Base-by-base conservation (phyloP, 2,329 filamentous ascomycete genomes). In the Fusarium anthophilum region DNA sequence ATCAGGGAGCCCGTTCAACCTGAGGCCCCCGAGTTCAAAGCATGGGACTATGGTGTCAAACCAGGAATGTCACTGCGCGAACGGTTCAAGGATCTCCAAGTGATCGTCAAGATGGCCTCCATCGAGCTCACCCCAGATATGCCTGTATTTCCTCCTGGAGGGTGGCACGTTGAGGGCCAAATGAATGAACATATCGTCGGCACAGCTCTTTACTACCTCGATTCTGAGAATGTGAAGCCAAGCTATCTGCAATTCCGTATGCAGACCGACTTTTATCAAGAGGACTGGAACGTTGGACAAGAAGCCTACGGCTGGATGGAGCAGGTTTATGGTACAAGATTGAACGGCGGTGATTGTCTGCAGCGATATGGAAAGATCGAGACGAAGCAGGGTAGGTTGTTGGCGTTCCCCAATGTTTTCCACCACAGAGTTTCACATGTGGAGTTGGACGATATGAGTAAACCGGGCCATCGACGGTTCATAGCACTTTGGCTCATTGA, bases 41-140 rank as follows among this genome's bases (percentile, higher is more conserved):
- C 5, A 76, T 92, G 8, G 59, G 26, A 72, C 2, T 78, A 78
- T 18, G 69, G 63, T 7, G 44, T 44, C 5, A 53, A 74, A 7
- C 63, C 68, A 0, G 72, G 55, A 2, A 7, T 17, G 8, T 69
- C 67, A 4, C 14, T 78, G 1, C 47, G 61, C 1, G 70, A 73
- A 0, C 57, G 61, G 0, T 77, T 74, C 28, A 26, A 63, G 6
- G 56, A 71, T 0, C 53, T 79, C 5, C 91, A 93, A 74, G 80
- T 93, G 41, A 90, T 93, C 56, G 86, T 92, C 38, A 92, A 92
- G 76, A 83, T 93, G 72, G 86, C 70, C 1, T 74, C 70, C 1
- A 73, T 73, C 3, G 70, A 73, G 13, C 41, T 73, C 8, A 73
- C 71, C 0, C 66, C 70, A 0, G 54, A 74, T 0, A 74, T 45